Conservation (phyloP, 371 early-diverging fungal genomes). For the Fennellomyces sp. region DNA sequence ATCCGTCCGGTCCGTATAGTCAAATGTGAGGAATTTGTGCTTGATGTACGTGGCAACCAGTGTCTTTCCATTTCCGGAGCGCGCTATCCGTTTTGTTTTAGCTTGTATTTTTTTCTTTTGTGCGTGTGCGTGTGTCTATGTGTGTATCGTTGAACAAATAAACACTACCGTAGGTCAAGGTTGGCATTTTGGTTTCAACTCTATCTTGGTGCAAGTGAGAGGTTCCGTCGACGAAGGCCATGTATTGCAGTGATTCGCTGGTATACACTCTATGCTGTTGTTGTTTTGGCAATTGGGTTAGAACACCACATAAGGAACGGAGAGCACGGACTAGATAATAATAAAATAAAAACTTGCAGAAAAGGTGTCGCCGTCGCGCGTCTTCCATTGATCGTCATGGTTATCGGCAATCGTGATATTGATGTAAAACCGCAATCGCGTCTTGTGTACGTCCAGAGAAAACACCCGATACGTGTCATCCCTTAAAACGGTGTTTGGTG, state of each 20-base stretch:
- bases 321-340: too few species aligned
- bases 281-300: too few species aligned
- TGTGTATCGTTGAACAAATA: too few species aligned
- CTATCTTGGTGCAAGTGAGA: constrained; percentile 37
- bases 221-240: constrained; percentile 37
- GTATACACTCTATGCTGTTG: not conserved
- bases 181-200: constrained; percentile 32
- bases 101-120: too few species aligned
- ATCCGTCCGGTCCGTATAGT: constrained; percentile 34
- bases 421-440: constrained; percentile 19
- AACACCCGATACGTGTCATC: constrained; percentile 31
- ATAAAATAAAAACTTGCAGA: constrained; percentile 12
- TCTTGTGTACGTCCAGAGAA: constrained; percentile 30
- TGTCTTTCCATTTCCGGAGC: constrained; percentile 27
- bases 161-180: too few species aligned
- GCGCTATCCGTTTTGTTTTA: too few species aligned
- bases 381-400: constrained; percentile 2
- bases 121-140: too few species aligned
- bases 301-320: too few species aligned
- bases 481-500: constrained; percentile 10
- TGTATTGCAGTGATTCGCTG: constrained; percentile 23
- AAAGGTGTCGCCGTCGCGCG: constrained; percentile 2
- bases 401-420: constrained; percentile 35
- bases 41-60: constrained; percentile 34
- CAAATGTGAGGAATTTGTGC: constrained; percentile 37